Evolutionary conservation across 2,329 filamentous ascomycete genomes (phyloP).

Genomic region (Colletotrichum tropicale): DNA sequence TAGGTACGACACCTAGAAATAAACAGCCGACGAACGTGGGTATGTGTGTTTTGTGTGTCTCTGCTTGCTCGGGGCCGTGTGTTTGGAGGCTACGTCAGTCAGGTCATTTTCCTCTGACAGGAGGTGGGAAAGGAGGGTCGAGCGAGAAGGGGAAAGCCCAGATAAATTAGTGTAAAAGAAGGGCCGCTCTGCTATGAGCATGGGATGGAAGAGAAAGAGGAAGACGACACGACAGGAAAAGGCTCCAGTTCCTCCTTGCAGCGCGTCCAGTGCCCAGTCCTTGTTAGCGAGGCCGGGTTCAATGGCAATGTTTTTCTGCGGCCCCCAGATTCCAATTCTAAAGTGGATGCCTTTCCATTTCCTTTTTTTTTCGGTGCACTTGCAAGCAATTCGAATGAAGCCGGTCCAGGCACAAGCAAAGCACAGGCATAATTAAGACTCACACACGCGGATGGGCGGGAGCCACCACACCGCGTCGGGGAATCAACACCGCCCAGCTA

Average conservation of each 20-base stretch:
- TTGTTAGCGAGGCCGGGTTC: neutral
- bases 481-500: neutral
- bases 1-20: neutral
- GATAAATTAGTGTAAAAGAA: constrained; percentile 1
- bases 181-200: neutral
- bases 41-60: neutral
- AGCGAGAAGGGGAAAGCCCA: constrained; percentile 7
- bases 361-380: neutral
- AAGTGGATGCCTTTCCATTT: neutral
- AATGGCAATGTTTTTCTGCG: neutral
- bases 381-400: neutral
- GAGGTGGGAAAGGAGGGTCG: constrained; percentile 9
- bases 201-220: neutral
- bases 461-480: neutral
- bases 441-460: neutral
- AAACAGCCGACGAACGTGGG: neutral
- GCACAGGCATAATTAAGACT: neutral
- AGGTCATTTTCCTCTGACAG: constrained; percentile 12
- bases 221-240: neutral
- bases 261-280: neutral
- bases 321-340: neutral
- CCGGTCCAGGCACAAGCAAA: neutral
- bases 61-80: neutral
- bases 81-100: constrained; percentile 6
- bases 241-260: neutral